Percentiles rank a stretch among this genome's conserved stretches.
These are phyloP conservation scores for Yarrowia bubula DNA, from an alignment of 805 yeast genomes.

Conservation along the genomic window DNA sequence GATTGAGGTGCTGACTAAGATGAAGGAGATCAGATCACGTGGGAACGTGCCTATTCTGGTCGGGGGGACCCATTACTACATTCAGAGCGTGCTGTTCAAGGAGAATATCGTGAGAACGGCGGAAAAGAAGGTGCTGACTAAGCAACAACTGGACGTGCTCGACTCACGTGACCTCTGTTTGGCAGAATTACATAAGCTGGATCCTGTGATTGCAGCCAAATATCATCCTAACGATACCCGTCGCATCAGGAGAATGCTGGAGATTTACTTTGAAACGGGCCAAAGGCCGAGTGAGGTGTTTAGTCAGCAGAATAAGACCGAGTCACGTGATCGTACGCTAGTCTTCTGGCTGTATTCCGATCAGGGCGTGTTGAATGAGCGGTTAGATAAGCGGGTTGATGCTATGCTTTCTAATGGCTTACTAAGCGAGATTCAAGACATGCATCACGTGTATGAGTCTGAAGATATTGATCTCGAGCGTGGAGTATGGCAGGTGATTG, in stretches of 20 bases:
- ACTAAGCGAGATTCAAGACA: conserved; percentile 59
- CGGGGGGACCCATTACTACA: conserved; percentile 95
- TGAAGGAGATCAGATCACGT: conserved; percentile 60
- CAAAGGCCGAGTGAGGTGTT: conserved; percentile 69
- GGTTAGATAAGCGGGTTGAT: conserved; percentile 81
- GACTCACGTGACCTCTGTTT: conserved; percentile 43
- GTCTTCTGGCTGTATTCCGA: conserved; percentile 82
- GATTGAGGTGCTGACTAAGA: conserved; percentile 59
- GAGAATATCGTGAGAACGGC: conserved; percentile 47
- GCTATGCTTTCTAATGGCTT: conserved; percentile 75
- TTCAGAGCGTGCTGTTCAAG: conserved; percentile 70
- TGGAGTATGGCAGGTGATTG: conserved; percentile 93
- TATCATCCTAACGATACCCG: conserved; percentile 91
- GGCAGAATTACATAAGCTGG: conserved; percentile 40
- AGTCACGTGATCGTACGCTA: conserved; percentile 44
- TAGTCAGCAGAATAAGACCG: conserved; percentile 58
- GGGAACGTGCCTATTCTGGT: conserved; percentile 83
- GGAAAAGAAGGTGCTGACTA: conserved; percentile 32
- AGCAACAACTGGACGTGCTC: conserved; percentile 46
- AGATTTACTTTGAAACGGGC: conserved; percentile 69
- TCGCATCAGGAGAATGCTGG: conserved; percentile 75
- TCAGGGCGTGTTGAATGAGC: conserved; percentile 50
- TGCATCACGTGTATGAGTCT: conserved; percentile 47
- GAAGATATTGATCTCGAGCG: conserved; percentile 50
- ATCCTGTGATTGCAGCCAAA: conserved; percentile 71